These are phyloP conservation scores for Gypsophila paniculata DNA, from an alignment of 179 eudicot genomes.

Conservation along the genomic window DNA sequence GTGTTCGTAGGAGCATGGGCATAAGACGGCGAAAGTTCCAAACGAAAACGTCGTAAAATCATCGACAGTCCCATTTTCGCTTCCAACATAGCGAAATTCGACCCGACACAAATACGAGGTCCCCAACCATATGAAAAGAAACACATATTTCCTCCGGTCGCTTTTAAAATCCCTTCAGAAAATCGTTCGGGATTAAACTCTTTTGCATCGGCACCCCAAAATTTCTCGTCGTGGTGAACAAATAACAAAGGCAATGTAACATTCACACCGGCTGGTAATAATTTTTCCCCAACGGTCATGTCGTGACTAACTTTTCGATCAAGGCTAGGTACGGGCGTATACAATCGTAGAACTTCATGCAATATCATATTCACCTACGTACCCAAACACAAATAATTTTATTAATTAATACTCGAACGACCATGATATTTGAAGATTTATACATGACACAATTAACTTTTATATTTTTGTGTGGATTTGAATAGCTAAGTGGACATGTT, in stretches of 20 bases:
- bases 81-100: constrained; percentile 29
- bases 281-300: constrained; percentile 12
- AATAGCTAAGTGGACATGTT: no score
- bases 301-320: constrained; percentile 14
- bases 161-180: constrained; percentile 22
- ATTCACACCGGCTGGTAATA: constrained; percentile 20
- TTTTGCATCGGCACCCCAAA: constrained; percentile 29
- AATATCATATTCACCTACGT: constrained; percentile 27
- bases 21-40: constrained; percentile 23
- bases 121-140: constrained; percentile 31
- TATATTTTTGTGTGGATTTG: no score
- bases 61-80: constrained; percentile 24
- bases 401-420: no score
- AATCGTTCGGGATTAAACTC: constrained; percentile 28
- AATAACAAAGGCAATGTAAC: constrained; percentile 15
- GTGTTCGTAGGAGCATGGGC: constrained; percentile 23
- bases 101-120: constrained; percentile 28
- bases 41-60: constrained; percentile 24
- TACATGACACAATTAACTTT: no score
- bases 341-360: constrained; percentile 26
- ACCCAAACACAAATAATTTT: no score
- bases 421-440: no score
- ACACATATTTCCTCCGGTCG: constrained; percentile 21
- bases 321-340: constrained; percentile 1
- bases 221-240: constrained; percentile 31